Percentiles rank a stretch among this genome's conserved stretches.
These are phyloP conservation scores for Aspergillus melleus DNA, from an alignment of 2,329 filamentous ascomycete genomes.

Conservation along the genomic window DNA sequence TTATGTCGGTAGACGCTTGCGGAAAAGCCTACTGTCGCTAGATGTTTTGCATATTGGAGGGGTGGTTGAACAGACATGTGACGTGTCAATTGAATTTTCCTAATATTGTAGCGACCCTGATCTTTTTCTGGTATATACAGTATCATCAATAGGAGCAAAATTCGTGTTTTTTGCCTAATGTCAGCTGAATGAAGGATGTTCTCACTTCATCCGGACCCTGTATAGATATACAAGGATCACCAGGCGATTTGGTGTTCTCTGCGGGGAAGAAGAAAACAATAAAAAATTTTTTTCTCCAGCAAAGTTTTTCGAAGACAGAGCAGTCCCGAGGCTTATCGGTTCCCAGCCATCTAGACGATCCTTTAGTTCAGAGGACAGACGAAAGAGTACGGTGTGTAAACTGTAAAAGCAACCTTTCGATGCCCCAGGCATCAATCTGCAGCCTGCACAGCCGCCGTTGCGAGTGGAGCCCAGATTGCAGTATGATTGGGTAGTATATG, in stretches of 20 bases:
- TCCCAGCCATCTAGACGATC: not conserved
- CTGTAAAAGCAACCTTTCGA: too few species aligned
- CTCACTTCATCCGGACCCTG: too few species aligned
- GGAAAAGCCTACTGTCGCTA: not conserved
- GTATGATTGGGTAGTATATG: not conserved
- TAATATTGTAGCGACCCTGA: not conserved
- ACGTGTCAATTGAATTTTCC: not conserved
- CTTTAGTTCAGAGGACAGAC: not conserved
- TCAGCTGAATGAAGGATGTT: too few species aligned
- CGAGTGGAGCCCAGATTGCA: not conserved
- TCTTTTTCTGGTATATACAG: too few species aligned
- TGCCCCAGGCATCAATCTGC: not conserved
- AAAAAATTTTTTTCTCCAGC: too few species aligned
- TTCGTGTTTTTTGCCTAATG: too few species aligned
- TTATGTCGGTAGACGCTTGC: not conserved
- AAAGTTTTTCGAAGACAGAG: too few species aligned
- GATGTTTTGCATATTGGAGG: not conserved
- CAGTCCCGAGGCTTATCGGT: not conserved
- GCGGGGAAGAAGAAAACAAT: too few species aligned
- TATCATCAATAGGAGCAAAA: too few species aligned
- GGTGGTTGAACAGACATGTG: not conserved
- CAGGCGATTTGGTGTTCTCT: too few species aligned
- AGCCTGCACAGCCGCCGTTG: not conserved
- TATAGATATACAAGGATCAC: too few species aligned
- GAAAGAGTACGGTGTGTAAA: too few species aligned